These are phyloP conservation scores for Talaromyces islandicus DNA, from an alignment of 2,329 filamentous ascomycete species.

Conservation along the genomic window DNA sequence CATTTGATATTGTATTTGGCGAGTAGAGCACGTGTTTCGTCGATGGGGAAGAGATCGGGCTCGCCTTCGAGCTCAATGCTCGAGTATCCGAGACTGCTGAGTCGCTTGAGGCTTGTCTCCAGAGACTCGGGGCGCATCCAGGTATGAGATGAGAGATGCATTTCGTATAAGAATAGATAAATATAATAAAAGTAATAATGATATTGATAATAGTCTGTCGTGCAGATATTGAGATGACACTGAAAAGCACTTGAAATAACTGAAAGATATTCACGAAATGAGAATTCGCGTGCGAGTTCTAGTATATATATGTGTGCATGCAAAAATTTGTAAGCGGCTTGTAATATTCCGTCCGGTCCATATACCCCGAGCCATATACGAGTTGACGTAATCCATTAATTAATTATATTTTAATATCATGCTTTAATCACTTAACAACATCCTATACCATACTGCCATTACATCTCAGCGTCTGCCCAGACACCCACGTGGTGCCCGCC, in stretches of 20 bases:
- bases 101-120: conserved; percentile 3
- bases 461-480: conserved; percentile 42
- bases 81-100: conserved; percentile 6
- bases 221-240: background rate
- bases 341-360: background rate
- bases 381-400: background rate
- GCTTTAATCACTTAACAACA: too few relatives aligned
- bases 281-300: background rate
- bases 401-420: background rate
- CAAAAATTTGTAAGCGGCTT: background rate
- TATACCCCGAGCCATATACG: background rate
- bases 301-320: background rate
- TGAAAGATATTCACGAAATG: too few relatives aligned
- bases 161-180: background rate
- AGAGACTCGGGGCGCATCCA: conserved; percentile 9
- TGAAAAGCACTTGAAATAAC: background rate
- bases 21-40: background rate
- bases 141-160: conserved; percentile 7
- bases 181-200: background rate
- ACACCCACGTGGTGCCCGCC: conserved; percentile 39
- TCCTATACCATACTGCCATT: conserved; percentile 33
- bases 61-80: conserved; percentile 10
- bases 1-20: conserved; percentile 9
- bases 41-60: conserved; percentile 1
- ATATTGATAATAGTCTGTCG: too few relatives aligned